phyloP scores from a whole-genome alignment of 2,329 filamentous ascomycete species.

The Claviceps sp. region DNA sequence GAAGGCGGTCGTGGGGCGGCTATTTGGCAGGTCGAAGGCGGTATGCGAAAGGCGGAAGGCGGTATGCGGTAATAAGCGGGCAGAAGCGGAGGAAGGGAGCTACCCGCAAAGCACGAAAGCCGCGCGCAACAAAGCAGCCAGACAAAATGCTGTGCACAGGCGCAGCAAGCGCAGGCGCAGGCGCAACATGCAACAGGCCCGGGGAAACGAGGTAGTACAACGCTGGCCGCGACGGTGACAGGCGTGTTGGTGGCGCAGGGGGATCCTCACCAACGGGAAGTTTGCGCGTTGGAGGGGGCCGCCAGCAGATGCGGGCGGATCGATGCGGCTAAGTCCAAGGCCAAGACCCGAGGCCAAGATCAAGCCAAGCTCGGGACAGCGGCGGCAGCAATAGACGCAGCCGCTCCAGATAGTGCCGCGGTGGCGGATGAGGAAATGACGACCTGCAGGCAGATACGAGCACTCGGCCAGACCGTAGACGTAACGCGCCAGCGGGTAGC shows the following conservation, averaged over 20 bases:
- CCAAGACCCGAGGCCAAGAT: background rate
- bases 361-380: background rate
- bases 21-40: background rate
- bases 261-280: background rate
- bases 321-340: background rate
- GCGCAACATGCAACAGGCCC: background rate
- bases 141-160: background rate
- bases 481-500: background rate
- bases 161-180: background rate
- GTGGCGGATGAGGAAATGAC: background rate
- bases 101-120: too few species aligned
- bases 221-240: background rate
- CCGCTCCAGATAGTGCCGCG: background rate
- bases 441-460: background rate
- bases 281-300: background rate
- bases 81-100: background rate
- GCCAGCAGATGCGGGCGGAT: background rate
- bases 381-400: background rate
- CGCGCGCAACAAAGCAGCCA: background rate
- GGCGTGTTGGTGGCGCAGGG: background rate
- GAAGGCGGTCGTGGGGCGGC: background rate
- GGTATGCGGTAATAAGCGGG: background rate
- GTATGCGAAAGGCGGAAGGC: background rate
- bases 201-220: background rate
- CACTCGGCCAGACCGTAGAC: background rate